Evolutionary conservation across 352 stramenopile genomes (phyloP), one percentile per base, ranked within the genome.

Genomic region (Phytophthora litchii): DNA sequence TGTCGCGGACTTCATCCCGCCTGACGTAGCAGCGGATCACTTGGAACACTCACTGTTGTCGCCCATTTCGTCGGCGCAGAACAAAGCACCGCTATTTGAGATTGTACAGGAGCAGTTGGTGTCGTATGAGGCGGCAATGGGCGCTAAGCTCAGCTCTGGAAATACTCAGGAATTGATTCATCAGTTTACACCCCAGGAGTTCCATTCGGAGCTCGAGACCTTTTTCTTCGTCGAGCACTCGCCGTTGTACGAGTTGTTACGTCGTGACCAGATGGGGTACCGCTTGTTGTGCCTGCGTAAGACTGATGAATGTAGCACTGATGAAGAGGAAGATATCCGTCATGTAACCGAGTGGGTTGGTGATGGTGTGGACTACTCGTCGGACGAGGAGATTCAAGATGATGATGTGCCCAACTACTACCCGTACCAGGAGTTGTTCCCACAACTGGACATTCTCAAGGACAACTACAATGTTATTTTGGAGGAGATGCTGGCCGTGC

Each of bases 371-470:
- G 54, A 56, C 14, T 67, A 78, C 16, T 64, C 64, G 47, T 74
- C 70, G 8, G 76, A 85, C 7, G 78, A 83, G 21, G 72, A 83
- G 34, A 92, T 94, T 54, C 63, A 88, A 19, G 85, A 94, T 60
- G 73, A 83, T 8, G 77, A 91, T 38, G 41, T 81, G 54, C 75
- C 81, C 35, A 92, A 83, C 63, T 94, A 89, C 59, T 94, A 92
- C 37, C 46, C 67, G 21, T 92, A 91, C 58, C 71, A 73, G 27
- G 75, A 92, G 13, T 27, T 92, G 4, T 96, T 86, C 47, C 88
- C 89, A 6, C 76, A 95, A 52, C 76, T 97, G 4, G 69, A 88
- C 35, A 58, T 87, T 19, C 63, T 97, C 14, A 78, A 86, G 43
- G 63, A 78, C 31, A 78, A 93, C 63, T 86, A 85, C 38, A 64